Evolutionary conservation across 1,139 yeast genomes (phyloP), one percentile per base, ranked within the genome.

Genomic region (Geotrichum citri-aurantii): DNA sequence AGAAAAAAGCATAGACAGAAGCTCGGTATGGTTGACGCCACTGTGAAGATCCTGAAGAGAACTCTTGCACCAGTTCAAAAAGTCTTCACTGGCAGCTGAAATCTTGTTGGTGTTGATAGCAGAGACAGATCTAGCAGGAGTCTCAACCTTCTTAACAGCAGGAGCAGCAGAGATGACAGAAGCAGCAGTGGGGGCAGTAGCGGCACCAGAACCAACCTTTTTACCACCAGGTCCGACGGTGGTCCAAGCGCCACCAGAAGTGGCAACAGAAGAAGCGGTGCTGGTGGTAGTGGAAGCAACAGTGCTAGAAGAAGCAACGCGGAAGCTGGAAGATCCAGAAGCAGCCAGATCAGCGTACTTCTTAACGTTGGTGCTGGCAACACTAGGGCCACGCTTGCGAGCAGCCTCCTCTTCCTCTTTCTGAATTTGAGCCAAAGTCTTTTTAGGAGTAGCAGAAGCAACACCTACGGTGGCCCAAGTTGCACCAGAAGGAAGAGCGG

Each of bases 21-120:
- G 83, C 69, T 88, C 97, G 64, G 65, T 66, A 37, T 64, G 67
- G 61, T 75, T 75, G 49, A 91, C 93, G 23, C 90, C 85, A 5
- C 86, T 81, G 68, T 88, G 86, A 68, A 93, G 77, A 63, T 81
- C 85, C 21, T 65, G 66, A 79, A 93, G 81, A 64, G 89, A 83
- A 10, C 83, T 70, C 67, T 93, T 83, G 65, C 96, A 90, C 98
- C 98, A 93, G 50, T 81, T 77, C 60, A 91, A 72, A 65, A 92
- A 90, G 62, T 89, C 96, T 69, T 87, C 68, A 47, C 69, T 65
- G 52, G 71, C 65, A 24, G 69, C 57, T n/a, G 62, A 48, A 52
- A 57, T 55, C 52, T 59, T 61, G 5, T 75, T 64, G n/a, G n/a
- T n/a, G 54, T 71, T 70, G 37, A 74, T 65, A 24, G 72, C 57